Percentiles rank a stretch among this genome's conserved stretches.
Conservation (phyloP, 2,329 filamentous ascomycete genomes). For the Trichoderma koningiopsis region DNA sequence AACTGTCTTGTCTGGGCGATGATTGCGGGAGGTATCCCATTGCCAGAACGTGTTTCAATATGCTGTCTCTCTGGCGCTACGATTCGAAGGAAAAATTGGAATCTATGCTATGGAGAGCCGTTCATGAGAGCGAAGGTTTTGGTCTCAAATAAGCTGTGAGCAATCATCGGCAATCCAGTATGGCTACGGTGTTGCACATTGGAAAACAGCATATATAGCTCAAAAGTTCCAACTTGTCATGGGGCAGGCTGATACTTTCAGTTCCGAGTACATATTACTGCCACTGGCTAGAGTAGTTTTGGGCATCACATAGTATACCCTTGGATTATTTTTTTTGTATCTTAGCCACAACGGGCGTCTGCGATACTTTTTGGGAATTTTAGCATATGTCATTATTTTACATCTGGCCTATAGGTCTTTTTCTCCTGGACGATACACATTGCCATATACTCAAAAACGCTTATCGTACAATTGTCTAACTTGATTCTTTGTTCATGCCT, state of each 20-base stretch:
- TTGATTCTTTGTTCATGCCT: conserved; percentile 29
- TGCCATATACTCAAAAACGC: conserved; percentile 31
- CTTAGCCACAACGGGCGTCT: not conserved
- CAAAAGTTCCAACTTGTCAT: not conserved
- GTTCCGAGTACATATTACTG: not conserved
- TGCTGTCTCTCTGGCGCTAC: conserved; percentile 76
- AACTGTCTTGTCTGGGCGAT: conserved; percentile 73
- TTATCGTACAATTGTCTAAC: conserved; percentile 36
- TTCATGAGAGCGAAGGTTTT: conserved; percentile 90
- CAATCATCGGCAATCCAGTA: not conserved
- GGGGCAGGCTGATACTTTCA: not conserved
- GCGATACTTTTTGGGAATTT: not conserved
- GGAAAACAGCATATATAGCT: not conserved
- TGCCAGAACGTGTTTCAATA: conserved; percentile 90
- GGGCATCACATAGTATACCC: not conserved
- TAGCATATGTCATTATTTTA: conserved; percentile 21
- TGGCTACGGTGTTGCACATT: not conserved
- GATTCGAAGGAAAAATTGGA: conserved; percentile 66
- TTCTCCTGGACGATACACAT: conserved; percentile 15
- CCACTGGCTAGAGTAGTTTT: not conserved
- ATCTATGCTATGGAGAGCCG: conserved; percentile 76
- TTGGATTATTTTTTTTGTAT: conserved; percentile 1
- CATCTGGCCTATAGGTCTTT: conserved; percentile 13
- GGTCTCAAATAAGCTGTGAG: conserved; percentile 68
- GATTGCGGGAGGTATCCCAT: conserved; percentile 77